Evolutionary conservation across 2,329 filamentous ascomycete species (phyloP), one percentile per base, ranked within the genome.

Genomic region (Colletotrichum godetiae): DNA sequence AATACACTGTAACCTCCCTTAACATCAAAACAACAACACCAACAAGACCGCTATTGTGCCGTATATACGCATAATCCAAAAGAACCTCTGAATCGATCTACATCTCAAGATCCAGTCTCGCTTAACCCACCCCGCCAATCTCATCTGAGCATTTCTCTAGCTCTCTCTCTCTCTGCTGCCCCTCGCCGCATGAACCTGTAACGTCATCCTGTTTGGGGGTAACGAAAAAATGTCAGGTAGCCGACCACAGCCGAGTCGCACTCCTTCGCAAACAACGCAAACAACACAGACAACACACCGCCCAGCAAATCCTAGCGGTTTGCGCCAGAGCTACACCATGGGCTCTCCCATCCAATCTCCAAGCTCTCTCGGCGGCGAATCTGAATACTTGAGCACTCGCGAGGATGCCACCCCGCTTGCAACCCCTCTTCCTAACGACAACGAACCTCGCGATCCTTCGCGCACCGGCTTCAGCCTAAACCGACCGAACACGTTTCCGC

Each of bases 281-380:
- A 42, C 35, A 46, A 33, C 73, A 72, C 58, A 80, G 77, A 37
- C 79, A 81, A 60, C 86, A 86, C 73, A 80, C 80, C 11, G 85
- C 87, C 13, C 61, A 55, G 74, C 80, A 29, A 83, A 86, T 68
- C 86, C 85, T 8, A 87, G 86, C 77, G 80, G 83, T 19, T 81
- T 88, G 58, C 85, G 86, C 33, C 84, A 87, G 73, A 84, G 84
- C 79, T 84, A 85, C 76, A 85, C 78, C 37, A 73, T 73, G 64
- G 64, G 59, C 10, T 69, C 55, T 57, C 71, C 71, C n/a, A 62
- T 61, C 49, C 60, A 65, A 27, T 73, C 71, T 35, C 71, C 71
- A 12, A 71, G 72, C 46, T 63, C 74, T 22, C 24, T 33, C 53
- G 69, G 73, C 67, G 76, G 75, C 67, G 72, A 77, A 12, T 63